phyloP scores from a whole-genome alignment of 75 land plant species.

The Selaginella moellendorffii region DNA sequence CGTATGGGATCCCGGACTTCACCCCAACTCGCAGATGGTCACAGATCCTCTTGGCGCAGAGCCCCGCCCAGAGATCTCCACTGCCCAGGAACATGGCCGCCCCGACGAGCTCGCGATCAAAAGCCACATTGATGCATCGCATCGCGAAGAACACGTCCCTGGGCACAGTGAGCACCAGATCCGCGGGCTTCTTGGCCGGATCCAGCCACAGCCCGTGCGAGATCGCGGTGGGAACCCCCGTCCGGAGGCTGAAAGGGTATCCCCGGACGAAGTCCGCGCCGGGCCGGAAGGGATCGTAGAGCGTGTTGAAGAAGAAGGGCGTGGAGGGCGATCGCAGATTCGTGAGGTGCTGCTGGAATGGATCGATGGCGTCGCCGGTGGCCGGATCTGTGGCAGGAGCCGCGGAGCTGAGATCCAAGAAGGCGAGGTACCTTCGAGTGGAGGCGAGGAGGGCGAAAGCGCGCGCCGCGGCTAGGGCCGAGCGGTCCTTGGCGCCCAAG shows the following conservation, averaged over 20 bases:
- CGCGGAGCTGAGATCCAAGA: constrained; percentile 49
- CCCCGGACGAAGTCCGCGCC: constrained; percentile 94
- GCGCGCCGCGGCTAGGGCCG: not conserved
- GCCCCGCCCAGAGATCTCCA: constrained; percentile 50
- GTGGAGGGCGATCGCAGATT: constrained; percentile 66
- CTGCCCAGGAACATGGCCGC: constrained; percentile 55
- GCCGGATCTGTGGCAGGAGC: constrained; percentile 52
- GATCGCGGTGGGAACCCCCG: constrained; percentile 56
- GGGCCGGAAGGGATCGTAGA: constrained; percentile 68
- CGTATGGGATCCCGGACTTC: constrained; percentile 78
- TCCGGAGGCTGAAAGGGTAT: constrained; percentile 84
- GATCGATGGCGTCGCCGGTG: constrained; percentile 36
- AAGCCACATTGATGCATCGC: constrained; percentile 74
- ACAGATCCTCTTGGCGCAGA: constrained; percentile 63
- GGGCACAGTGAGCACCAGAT: constrained; percentile 77
- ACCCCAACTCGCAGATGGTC: constrained; percentile 58
- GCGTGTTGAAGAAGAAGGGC: constrained; percentile 85
- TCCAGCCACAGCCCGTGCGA: constrained; percentile 68
- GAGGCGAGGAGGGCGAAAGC: constrained; percentile 22
- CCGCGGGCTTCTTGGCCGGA: constrained; percentile 54
- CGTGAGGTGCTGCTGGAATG: constrained; percentile 45
- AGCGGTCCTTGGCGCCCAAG: not conserved
- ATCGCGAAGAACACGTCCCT: constrained; percentile 39
- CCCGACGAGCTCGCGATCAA: constrained; percentile 50
- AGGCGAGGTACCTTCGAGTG: constrained; percentile 64